Conservation (phyloP, 768 basidiomycete genomes). For the Terana coerulea region DNA sequence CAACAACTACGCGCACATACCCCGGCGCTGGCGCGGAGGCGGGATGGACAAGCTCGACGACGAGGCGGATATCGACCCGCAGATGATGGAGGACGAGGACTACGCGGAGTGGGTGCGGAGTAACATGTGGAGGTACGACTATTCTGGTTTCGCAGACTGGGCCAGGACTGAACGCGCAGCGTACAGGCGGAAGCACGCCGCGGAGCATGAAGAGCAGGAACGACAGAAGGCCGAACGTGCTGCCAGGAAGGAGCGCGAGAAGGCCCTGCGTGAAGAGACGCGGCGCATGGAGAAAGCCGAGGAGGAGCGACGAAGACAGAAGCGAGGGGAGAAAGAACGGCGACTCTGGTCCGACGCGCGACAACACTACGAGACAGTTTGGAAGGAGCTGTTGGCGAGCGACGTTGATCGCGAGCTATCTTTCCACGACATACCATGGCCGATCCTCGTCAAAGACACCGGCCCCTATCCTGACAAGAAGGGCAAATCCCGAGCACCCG, state of each 20-base stretch:
- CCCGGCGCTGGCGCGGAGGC: constrained; percentile 57
- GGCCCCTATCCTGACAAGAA: constrained; percentile 15
- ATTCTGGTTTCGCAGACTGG: constrained; percentile 6
- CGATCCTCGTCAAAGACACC: constrained; percentile 34
- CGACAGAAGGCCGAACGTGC: constrained; percentile 50
- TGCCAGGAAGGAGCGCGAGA: constrained; percentile 51
- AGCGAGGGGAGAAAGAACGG: constrained; percentile 45
- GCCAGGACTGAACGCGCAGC: not conserved
- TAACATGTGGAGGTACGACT: constrained; percentile 77
- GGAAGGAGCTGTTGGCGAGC: constrained; percentile 47
- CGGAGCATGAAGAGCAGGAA: constrained; percentile 60
- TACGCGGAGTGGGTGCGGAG: constrained; percentile 84
- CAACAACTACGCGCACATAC: constrained; percentile 69
- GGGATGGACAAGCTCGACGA: constrained; percentile 39
- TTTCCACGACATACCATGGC: constrained; percentile 74
- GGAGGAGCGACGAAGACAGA: constrained; percentile 48
- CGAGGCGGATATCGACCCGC: constrained; percentile 38
- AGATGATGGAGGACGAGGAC: constrained; percentile 76
- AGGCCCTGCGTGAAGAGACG: constrained; percentile 51
- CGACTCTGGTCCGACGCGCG: constrained; percentile 42
- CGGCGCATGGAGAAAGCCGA: constrained; percentile 44
- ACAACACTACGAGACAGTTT: constrained; percentile 51
- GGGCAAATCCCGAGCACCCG: constrained; percentile 10
- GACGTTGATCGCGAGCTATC: constrained; percentile 26
- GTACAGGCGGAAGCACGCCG: constrained; percentile 61